Conservation (phyloP, 2,329 filamentous ascomycete species). For the Penicillium frequentans region DNA sequence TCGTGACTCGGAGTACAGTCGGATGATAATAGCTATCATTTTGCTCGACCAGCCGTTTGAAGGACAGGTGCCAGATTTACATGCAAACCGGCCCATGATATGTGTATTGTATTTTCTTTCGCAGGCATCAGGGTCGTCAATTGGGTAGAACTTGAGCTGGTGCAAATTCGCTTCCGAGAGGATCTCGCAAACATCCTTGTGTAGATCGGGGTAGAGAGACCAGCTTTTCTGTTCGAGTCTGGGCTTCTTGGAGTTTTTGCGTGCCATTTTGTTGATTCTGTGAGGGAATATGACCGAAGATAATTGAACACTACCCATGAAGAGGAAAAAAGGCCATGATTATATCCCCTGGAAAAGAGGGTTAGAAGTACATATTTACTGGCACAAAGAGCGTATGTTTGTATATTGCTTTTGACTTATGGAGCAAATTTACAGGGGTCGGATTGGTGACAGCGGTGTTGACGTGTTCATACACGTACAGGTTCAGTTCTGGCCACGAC, state of each 20-base stretch:
- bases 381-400: not conserved
- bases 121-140: not conserved
- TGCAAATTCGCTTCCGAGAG: not conserved
- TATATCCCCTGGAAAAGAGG: not conserved
- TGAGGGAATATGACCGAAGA: not conserved
- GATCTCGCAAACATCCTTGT: not conserved
- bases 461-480: not conserved
- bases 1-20: conserved; percentile 35
- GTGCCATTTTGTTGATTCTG: not conserved
- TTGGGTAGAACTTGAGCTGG: not conserved
- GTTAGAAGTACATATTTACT: not conserved
- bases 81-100: conserved; percentile 45
- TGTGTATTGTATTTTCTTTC: conserved; percentile 37
- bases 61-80: conserved; percentile 33
- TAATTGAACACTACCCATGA: too few species aligned
- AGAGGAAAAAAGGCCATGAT: not conserved
- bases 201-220: not conserved
- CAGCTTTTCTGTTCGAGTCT: not conserved
- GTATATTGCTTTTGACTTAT: not conserved
- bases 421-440: not conserved
- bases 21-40: conserved; percentile 44
- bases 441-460: not conserved
- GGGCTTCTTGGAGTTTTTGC: not conserved
- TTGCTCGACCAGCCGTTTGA: conserved; percentile 42
- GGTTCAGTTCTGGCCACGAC: too few species aligned